Conservation (phyloP, 225 moss, liverwort and hornwort species). For the Pleurozium schreberi region DNA sequence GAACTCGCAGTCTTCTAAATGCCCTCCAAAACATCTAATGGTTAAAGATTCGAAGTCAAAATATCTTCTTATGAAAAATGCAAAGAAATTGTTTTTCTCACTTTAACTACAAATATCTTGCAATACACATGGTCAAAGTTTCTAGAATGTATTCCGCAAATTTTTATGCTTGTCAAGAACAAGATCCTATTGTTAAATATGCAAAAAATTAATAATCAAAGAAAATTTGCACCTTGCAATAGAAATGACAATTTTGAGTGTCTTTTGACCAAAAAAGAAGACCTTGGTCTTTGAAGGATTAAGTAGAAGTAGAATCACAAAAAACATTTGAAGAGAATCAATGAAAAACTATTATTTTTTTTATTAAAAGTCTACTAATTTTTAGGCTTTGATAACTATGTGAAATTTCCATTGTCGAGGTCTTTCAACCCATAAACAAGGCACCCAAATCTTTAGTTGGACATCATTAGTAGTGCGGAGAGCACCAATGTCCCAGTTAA, state of each 20-base stretch:
- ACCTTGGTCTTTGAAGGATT: not conserved
- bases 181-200: no score
- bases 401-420: fast-evolving
- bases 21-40: no score
- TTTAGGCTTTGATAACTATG: fast-evolving
- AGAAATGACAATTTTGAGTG: no score
- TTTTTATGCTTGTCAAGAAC: no score
- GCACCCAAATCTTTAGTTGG: fast-evolving
- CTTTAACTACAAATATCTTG: not conserved
- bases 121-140: not conserved
- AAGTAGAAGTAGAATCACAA: not conserved
- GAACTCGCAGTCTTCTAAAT: no score
- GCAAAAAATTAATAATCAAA: not conserved
- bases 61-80: fast-evolving
- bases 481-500: fast-evolving
- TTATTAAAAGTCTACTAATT: not conserved
- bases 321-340: not conserved
- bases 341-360: not conserved
- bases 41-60: not conserved
- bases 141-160: no score
- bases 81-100: not conserved
- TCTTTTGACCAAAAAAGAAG: no score
- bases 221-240: not conserved
- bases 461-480: fast-evolving
- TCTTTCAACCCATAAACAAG: fast-evolving